Base-by-base conservation (phyloP, 2,329 filamentous ascomycete species). In the Alternaria gaisen region DNA sequence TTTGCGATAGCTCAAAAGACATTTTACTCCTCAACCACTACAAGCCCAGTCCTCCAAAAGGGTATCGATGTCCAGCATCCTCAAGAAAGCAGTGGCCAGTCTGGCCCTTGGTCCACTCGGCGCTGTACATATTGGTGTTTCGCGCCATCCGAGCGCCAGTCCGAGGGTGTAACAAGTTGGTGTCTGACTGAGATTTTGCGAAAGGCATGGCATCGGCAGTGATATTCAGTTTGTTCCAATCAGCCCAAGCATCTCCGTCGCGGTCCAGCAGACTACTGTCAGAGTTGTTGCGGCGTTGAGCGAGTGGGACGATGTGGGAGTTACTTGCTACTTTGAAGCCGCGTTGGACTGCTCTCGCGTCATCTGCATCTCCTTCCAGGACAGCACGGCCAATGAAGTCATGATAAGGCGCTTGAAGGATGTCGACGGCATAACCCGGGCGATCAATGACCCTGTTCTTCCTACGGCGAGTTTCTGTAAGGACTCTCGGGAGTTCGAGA, bases 231-330 rank as follows among this genome's bases (percentile, higher is more conserved):
- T 54, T 42, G 28, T 60, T 56, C 55, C 61, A 68, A 14, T 54
- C 46, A 3, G 53, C 52, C 65, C 65, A 70, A 1, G n/a, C 22
- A 7, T 63, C 44, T 1, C 38, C 50, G 9, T 60, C 42, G 5
- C 60, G 60, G 24, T 68, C 58, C 1, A 70, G 54, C 4, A 66
- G 30, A 12, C 26, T 57, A 7, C 36, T 53, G 2, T 52, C 47
- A 16, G 58, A 56, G 26, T 63, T 50, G 10, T 41, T 53, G n/a
- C 50, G 53, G 11, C 47, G 47, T 24, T 32, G 8, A 3, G 28
- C 24, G 8, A 43, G 24, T 18, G 61, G 42, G 3, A 18, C 6
- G 12, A n/a, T 11, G 12, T 38, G 26, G 16, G 16, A n/a, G 4
- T n/a, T 43, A 20, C 24, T 41, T 6, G 24, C 43, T 22, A 26